These are phyloP conservation scores for Oryza nivara DNA, from an alignment of 176 grass and related monocot genomes.

Conservation along the genomic window DNA sequence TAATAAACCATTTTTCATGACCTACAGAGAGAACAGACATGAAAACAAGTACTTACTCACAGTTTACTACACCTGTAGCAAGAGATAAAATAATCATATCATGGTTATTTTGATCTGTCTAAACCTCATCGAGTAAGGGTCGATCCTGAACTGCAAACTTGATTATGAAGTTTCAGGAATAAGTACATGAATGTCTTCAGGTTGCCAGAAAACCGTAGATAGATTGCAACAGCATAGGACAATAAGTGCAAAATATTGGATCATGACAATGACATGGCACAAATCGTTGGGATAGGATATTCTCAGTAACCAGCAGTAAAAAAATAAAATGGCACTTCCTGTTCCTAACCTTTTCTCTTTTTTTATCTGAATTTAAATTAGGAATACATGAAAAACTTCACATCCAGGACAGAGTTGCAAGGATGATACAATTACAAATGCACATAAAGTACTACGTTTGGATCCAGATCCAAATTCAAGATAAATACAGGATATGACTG, in stretches of 20 bases:
- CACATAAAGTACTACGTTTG: background rate
- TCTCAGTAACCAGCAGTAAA: background rate
- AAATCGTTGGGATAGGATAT: background rate
- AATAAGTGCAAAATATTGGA: background rate
- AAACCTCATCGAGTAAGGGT: too few relatives aligned
- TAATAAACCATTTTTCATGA: too few relatives aligned
- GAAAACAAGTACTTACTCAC: too few relatives aligned
- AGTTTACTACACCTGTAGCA: too few relatives aligned
- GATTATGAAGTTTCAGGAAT: too few relatives aligned
- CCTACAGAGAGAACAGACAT: too few relatives aligned
- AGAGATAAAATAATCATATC: too few relatives aligned
- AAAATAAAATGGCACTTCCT: background rate
- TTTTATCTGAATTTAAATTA: background rate
- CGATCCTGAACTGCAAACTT: too few relatives aligned
- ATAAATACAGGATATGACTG: conserved; percentile 32
- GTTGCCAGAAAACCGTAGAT: background rate
- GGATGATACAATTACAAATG: conserved; percentile 5
- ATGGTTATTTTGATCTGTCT: too few relatives aligned
- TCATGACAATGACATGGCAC: background rate
- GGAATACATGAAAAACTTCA: background rate
- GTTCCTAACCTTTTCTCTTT: background rate
- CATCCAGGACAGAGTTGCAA: background rate
- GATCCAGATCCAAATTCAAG: conserved; percentile 23
- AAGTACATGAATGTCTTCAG: too few relatives aligned
- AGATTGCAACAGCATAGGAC: background rate